Evolutionary conservation across 495 filamentous ascomycete genomes (phyloP).

Genomic region (Neurospora intermedia): DNA sequence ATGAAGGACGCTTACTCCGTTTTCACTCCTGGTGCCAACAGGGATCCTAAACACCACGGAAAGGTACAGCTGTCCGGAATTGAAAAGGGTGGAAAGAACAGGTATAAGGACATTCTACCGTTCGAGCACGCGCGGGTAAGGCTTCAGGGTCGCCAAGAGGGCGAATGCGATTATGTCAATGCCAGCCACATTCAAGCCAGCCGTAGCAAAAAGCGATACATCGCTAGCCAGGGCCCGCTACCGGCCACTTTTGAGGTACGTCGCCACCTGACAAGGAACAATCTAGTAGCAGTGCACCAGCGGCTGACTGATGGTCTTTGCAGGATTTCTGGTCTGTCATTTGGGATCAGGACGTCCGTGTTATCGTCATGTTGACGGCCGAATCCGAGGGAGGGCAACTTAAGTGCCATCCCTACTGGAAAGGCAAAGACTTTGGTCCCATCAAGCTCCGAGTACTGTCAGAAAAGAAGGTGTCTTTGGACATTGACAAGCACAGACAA

Average conservation of each 20-base stretch:
- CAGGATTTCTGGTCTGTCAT: conserved; percentile 97
- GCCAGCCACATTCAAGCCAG: conserved; percentile 74
- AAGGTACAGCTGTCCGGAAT: conserved; percentile 67
- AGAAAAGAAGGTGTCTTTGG: conserved; percentile 68
- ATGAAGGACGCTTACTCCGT: conserved; percentile 83
- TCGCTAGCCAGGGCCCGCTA: conserved; percentile 88
- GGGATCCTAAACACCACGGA: not conserved
- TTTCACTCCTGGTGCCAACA: conserved; percentile 27
- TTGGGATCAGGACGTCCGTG: conserved; percentile 92
- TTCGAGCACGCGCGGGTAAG: conserved; percentile 90
- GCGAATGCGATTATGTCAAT: conserved; percentile 90
- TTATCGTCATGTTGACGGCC: conserved; percentile 94
- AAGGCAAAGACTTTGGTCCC: conserved; percentile 65
- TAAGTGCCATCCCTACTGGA: conserved; percentile 93
- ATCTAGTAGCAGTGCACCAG: not conserved
- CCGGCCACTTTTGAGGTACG: conserved; percentile 86
- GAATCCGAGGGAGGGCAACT: conserved; percentile 88
- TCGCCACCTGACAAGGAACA: conserved; percentile 6
- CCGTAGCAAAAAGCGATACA: conserved; percentile 78
- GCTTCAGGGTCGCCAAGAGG: conserved; percentile 56
- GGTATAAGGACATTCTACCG: conserved; percentile 96
- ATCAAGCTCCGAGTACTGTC: conserved; percentile 67
- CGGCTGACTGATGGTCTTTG: conserved; percentile 28
- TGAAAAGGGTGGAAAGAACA: conserved; percentile 88
- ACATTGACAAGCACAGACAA: conserved; percentile 43